phyloP scores from a whole-genome alignment of 164 flowering plant genomes.

The Aristolochia californica region DNA sequence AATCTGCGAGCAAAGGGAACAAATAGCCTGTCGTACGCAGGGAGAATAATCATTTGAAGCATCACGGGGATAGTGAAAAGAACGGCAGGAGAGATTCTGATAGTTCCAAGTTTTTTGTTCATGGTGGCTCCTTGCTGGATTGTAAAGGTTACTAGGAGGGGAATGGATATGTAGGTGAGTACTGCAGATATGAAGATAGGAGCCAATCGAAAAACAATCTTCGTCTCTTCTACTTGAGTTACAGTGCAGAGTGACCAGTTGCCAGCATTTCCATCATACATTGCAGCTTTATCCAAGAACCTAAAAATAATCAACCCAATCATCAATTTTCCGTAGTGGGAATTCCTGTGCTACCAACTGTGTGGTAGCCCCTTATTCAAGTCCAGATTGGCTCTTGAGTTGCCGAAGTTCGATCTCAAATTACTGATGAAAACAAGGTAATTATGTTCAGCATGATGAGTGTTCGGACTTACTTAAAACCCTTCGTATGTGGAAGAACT shows the following conservation, averaged over 20 bases:
- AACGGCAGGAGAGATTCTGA: constrained; percentile 32
- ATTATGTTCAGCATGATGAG: no score
- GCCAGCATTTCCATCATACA: constrained; percentile 23
- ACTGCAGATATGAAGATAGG: constrained; percentile 1
- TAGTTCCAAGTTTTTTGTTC: constrained; percentile 41
- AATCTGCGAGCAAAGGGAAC: constrained; percentile 29
- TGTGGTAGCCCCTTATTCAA: no score
- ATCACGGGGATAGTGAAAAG: constrained; percentile 35
- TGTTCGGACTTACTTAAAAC: constrained; percentile 7
- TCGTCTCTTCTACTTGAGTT: constrained; percentile 32
- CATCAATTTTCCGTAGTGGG: not conserved
- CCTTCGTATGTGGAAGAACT: constrained; percentile 9
- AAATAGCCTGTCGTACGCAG: constrained; percentile 38
- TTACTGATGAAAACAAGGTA: no score
- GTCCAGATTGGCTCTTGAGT: not conserved
- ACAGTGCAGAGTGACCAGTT: constrained; percentile 27
- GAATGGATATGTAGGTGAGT: constrained; percentile 3
- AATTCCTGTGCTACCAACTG: not conserved
- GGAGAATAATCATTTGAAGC: constrained; percentile 42
- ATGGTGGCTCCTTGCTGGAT: constrained; percentile 55
- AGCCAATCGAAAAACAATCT: constrained; percentile 1
- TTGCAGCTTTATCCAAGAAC: constrained; percentile 21
- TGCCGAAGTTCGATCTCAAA: no score
- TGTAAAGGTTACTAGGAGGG: constrained; percentile 40
- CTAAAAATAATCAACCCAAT: not conserved